Percentiles rank a stretch among this genome's conserved stretches.
Evolutionary conservation across 441 rosid species (phyloP).

Genomic region (Populus hybrid): DNA sequence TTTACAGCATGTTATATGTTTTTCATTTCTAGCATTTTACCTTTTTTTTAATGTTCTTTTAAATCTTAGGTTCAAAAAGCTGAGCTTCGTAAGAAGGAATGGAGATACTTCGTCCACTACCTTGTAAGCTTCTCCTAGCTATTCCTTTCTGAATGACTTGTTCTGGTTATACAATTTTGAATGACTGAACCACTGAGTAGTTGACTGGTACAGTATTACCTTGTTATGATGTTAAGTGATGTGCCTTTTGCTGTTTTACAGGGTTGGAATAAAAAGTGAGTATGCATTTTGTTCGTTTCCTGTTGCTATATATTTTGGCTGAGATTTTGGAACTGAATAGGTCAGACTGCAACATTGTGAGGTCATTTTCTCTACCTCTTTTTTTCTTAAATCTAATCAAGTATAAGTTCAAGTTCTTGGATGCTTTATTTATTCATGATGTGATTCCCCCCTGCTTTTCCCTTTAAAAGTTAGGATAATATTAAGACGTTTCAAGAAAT

Average conservation of each 20-base stretch:
- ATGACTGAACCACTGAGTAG: constrained; percentile 9
- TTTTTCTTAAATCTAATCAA: neutral
- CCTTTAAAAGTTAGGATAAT: neutral
- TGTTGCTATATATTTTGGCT: constrained; percentile 9
- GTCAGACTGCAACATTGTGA: constrained; percentile 5
- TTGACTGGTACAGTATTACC: constrained; percentile 3
- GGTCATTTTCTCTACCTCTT: neutral
- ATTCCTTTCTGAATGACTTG: constrained; percentile 1
- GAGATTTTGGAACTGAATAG: constrained; percentile 20
- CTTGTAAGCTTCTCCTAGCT: constrained; percentile 53
- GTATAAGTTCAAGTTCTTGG: neutral
- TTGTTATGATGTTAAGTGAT: constrained; percentile 27
- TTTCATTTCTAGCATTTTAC: constrained; percentile 5
- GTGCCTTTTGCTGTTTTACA: constrained; percentile 45
- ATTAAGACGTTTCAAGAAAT: neutral
- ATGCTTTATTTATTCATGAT: neutral
- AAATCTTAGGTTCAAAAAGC: constrained; percentile 75
- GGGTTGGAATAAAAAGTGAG: constrained; percentile 99
- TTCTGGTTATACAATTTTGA: neutral
- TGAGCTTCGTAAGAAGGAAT: constrained; percentile 87
- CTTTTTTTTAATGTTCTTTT: constrained; percentile 9
- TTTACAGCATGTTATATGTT: neutral
- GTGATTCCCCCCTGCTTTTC: constrained; percentile 3
- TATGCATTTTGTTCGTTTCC: constrained; percentile 32
- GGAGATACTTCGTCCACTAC: constrained; percentile 96